Base-by-base conservation (phyloP, 129 eudicot genomes). In the Calendula officinalis region DNA sequence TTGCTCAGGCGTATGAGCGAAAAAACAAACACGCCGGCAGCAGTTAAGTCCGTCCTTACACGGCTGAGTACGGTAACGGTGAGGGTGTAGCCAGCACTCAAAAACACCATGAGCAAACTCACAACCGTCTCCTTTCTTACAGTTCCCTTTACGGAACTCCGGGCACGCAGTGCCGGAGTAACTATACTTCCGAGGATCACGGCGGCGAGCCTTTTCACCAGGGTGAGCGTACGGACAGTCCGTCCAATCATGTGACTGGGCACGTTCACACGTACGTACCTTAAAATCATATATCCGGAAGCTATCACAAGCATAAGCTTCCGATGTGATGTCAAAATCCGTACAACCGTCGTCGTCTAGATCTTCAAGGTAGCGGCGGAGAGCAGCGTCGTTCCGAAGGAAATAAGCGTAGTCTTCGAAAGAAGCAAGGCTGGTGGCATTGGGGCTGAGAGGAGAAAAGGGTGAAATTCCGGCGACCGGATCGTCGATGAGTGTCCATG, bases 141-240 rank as follows among this genome's bases (percentile, higher is more conserved):
- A 90, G 67, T 17, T 66, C 3, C 97, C 97, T 38, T 83, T 83
- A 3, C 97, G 80, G 39, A 83, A 90, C 12, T 90, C 97, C 1
- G 95, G 87, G 40, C 97, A 90, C 0, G 97, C 91, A 6, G 95
- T 79, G 12, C 95, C 97, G 52, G 95, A 90, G 59, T 90, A 90
- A 27, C 67, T 69, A 47, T 68, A 90, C 78, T 67, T 74, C 39
- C 95, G 27, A 0, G 91, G 95, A 35, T 90, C 97, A 13, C 97
- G 64, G 38, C 97, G 81, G 57, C 97, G 88, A 7, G 97, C 97
- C 44, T 89, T 88, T 48, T 88, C 96, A 0, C 92, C 96, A 0
- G 96, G 92, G 27, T 88, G 96, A 34, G 84, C 92, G 66, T 62
- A 90, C 61, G 97, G 97, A 48, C 97, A 90, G 80, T 90, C 97